phyloP scores from a whole-genome alignment of 495 filamentous ascomycete species.

The Haplographium delicatum region DNA sequence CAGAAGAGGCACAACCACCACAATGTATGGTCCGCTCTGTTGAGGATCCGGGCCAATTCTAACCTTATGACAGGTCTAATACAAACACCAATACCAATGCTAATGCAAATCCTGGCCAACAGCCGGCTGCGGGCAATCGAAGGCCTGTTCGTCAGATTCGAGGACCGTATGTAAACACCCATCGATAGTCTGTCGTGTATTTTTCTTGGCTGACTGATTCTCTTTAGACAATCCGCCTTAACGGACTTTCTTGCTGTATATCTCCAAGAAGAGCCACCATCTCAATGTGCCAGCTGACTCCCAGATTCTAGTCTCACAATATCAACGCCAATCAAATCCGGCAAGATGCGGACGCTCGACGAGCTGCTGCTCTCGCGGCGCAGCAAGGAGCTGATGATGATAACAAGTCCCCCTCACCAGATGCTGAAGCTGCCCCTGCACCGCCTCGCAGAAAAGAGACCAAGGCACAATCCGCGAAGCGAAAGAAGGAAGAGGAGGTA shows the following conservation, averaged over 20 bases:
- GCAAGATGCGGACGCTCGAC: constrained; percentile 49
- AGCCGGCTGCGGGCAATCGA: background rate
- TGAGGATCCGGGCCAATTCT: too few species aligned
- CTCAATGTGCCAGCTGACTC: too few species aligned
- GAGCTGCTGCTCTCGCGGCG: constrained; percentile 39
- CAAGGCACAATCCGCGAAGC: constrained; percentile 27
- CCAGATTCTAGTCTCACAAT: constrained; percentile 65
- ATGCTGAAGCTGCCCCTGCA: constrained; percentile 3
- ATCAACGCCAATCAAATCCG: constrained; percentile 81
- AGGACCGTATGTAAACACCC: constrained; percentile 59
- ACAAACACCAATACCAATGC: too few species aligned
- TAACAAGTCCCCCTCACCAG: constrained; percentile 32
- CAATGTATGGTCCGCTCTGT: too few species aligned
- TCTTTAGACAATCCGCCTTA: constrained; percentile 57
- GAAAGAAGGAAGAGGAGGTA: constrained; percentile 31
- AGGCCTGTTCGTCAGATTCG: constrained; percentile 47
- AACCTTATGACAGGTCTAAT: too few species aligned
- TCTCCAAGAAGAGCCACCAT: too few species aligned
- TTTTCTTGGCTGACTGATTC: background rate
- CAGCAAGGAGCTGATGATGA: constrained; percentile 9
- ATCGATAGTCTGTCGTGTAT: background rate
- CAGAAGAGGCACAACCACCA: too few species aligned
- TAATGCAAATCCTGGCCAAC: too few species aligned
- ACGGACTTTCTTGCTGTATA: constrained; percentile 75
- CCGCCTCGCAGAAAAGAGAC: constrained; percentile 19